These are phyloP conservation scores for Boletus vermiculosoides DNA, from an alignment of 768 basidiomycete species.

Conservation along the genomic window DNA sequence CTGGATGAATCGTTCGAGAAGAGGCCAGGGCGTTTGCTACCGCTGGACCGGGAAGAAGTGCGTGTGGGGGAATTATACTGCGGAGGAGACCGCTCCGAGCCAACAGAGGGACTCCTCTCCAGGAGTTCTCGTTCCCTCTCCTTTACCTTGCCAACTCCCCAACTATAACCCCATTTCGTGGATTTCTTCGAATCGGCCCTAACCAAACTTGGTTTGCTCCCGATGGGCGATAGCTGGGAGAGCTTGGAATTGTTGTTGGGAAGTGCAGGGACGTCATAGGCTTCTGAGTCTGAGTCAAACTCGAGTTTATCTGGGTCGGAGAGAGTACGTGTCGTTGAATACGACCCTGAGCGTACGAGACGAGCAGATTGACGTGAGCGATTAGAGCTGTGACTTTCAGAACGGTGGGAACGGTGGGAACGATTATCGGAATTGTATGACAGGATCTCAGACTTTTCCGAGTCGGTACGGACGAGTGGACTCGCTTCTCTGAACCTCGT, in stretches of 20 bases:
- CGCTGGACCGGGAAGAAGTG: constrained; percentile 40
- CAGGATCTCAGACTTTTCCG: constrained; percentile 46
- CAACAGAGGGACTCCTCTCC: constrained; percentile 34
- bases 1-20: constrained; percentile 63
- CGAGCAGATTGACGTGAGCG: constrained; percentile 25
- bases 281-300: constrained; percentile 62
- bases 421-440: constrained; percentile 33
- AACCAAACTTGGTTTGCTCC: constrained; percentile 46
- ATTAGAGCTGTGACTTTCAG: constrained; percentile 22
- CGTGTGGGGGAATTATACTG: constrained; percentile 34
- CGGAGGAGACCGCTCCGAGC: constrained; percentile 39
- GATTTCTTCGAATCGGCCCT: constrained; percentile 56
- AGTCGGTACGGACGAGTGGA: constrained; percentile 34
- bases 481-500: constrained; percentile 29
- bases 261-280: constrained; percentile 42
- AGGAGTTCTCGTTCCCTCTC: constrained; percentile 41
- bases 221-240: constrained; percentile 37
- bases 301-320: constrained; percentile 48
- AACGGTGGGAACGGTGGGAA: constrained; percentile 28
- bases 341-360: constrained; percentile 42
- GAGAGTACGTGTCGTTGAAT: constrained; percentile 42
- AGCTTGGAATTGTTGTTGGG: constrained; percentile 40
- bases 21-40: constrained; percentile 41
- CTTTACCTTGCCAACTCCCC: constrained; percentile 60
- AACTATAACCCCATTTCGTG: constrained; percentile 67